Conservation (phyloP, 1,284 basidiomycete species). For the Neolentinus lepideus region DNA sequence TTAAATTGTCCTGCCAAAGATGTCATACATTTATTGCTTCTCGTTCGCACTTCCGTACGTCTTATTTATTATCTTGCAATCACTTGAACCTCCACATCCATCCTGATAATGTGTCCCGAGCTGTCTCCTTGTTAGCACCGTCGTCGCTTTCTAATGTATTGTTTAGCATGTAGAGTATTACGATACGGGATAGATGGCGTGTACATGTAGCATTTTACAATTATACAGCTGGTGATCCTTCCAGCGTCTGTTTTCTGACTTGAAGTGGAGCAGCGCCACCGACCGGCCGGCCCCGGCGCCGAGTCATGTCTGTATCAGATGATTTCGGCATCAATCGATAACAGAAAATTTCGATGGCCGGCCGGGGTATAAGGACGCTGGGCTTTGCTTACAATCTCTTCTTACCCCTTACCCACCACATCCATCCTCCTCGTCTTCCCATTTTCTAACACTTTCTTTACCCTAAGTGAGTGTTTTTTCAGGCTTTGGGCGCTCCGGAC, state of each 20-base stretch:
- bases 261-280: not conserved
- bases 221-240: not conserved
- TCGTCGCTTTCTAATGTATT: not conserved
- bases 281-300: conserved; percentile 17
- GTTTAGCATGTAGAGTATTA: conserved; percentile 3
- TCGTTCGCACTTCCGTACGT: conserved; percentile 4
- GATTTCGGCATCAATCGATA: conserved; percentile 28
- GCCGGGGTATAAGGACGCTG: conserved; percentile 25
- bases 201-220: not conserved
- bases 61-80: conserved; percentile 7
- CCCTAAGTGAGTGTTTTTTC: conserved; percentile 1
- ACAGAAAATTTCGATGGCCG: conserved; percentile 26
- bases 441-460: conserved; percentile 20
- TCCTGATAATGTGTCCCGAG: conserved; percentile 1
- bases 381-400: conserved; percentile 23
- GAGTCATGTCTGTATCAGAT: conserved; percentile 12
- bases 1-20: not conserved
- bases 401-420: conserved; percentile 25
- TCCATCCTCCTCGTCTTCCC: conserved; percentile 21
- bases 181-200: not conserved
- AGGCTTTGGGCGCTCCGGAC: not conserved
- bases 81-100: conserved; percentile 2
- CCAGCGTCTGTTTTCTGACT: not conserved
- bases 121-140: not conserved
- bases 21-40: not conserved